Evolutionary conservation across 1,284 basidiomycete genomes (phyloP), one percentile per base, ranked within the genome.

Genomic region (Apiotrichum gamsii): DNA sequence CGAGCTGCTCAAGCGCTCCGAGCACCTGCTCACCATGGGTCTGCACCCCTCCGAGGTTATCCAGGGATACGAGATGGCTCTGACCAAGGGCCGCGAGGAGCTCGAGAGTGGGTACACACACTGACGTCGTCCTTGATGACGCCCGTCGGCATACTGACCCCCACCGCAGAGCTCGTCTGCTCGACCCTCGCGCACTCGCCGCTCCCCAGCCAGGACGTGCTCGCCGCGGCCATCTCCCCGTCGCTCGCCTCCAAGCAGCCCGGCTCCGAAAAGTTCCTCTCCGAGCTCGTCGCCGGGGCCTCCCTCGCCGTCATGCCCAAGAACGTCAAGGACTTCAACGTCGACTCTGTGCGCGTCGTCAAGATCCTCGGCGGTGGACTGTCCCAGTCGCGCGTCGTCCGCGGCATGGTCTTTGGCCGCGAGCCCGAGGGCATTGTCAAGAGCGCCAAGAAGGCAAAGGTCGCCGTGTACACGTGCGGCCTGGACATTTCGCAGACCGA

Each of bases 161-260:
- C 39, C 31, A 39, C 83, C 21, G 16, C 49, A 70, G 68, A 61
- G 33, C 59, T 71, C 19, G 60, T 66, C 14, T 53, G 50, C 23
- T 52, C 52, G 16, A 62, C 53, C 2, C 52, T 67, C 37, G 45
- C 55, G 28, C 47, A 56, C 16, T 82, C 89, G 4, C 81, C 81
- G 10, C 90, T 94, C 0, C 77, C 94, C 19, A 87, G 89, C 9
- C 77, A 79, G 13, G 66, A 80, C n/a, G 78, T 87, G 6, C 84
- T 99, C 9, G 78, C 84, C 13, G 76, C 79, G 9, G 90, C 93
- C 3, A 80, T 98, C 40, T 85, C 85, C 59, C 90, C 95, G 13
- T 83, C 89, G 13, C 88, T 99, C 60, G 93, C 93, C 5, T 89
- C 93, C 42, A 98, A 99, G 74, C 94, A 98, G 72, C 97, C 96